Base-by-base conservation (phyloP, 768 basidiomycete species). In the Pilatotrama ljubarskyi region DNA sequence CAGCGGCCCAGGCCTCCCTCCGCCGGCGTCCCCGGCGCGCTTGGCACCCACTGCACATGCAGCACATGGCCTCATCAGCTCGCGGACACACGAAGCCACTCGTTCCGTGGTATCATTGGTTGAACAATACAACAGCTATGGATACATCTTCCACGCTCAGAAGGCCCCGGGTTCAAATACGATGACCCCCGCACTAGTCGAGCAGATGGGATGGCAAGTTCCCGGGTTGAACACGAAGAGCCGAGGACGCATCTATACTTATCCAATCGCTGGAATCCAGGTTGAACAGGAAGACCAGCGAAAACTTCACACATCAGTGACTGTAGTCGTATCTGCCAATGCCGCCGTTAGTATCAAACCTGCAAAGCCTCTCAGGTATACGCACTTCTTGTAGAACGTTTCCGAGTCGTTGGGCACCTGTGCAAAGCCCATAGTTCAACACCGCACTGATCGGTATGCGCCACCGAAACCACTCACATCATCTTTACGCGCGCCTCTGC, bases 361-460 rank as follows among this genome's bases (percentile, higher is more conserved):
- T 20, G 42, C 11, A 26, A 35, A 50, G 32, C 15, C 20, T 24
- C 8, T 17, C 25, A 18, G 58, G 0, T 11, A 24, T 40, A 65
- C 86, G 52, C 64, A 91, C 93, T 91, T 93, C 67, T 77, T 84
- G 72, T 93, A 96, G 69, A 96, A 96, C 1, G 80, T 82, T 72
- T 95, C 93, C 8, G 89, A 90, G 67, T 93, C 88, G 7, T 84
- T 80, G 17, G 91, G 86, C 25, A 84, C 73, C 86, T 89, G 66
- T 61, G 41, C 32, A 53, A 64, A 53, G 0, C 42, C 17, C 14
- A 13, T 24, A 20, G 18, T 41, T 59, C 48, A 64, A n/a, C 9
- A 42, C 14, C 51, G 35, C 44, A 13, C 20, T 24, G 46, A 13
- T 46, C 22, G 29, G 24, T 13, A n/a, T 22, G 32, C 43, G 7